Base-by-base conservation (phyloP, 257 asterid species). In the Nicotiana tabacum region DNA sequence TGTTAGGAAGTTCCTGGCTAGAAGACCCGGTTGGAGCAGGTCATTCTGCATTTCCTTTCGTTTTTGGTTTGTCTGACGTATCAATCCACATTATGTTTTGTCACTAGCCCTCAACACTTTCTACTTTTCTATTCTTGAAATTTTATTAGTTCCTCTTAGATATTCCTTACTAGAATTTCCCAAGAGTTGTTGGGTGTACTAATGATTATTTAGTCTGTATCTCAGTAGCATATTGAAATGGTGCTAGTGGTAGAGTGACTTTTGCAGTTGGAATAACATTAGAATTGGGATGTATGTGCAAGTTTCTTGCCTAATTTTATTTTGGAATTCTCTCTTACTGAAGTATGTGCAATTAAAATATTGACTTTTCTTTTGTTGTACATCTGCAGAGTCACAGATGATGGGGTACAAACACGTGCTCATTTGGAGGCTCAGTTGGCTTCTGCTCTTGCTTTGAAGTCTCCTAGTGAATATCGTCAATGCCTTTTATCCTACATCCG, bases 11-110 rank as follows among this genome's bases (percentile, higher is more conserved):
- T 96, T 86, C 88, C 87, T 92, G 61, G 98, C 99, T 3, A 85
- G 98, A 69, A 96, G 91, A 87, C 99, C 99, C 17, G 98, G 98
- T 56, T 94, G 97, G 98, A 93, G 89, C 97, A 94, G 99, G 99
- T 96, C 72, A 70, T 86, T 72, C 17, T 46, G 80, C 70, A 43
- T 79, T 64, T 76, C 29, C 16, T 43, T 32, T 74, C 8, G 58
- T 62, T 72, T 32, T 70, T 82, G 72, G 46, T 24, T 17, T 29
- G 66, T 79, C 72, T 55, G 27, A 70, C 33, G 3, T 2, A 17
- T 16, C 60, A 72, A 32, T 7, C 62, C 60, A 16, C 61, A 74
- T 48, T 48, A 24, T 74, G 21, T n/a, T 70, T 1, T 0, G 60
- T 46, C 60, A 43, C 60, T 24, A 43, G n/a, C 37, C 3, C 21